A percentile compares a stretch with the other conserved stretches of the same genome.
These are phyloP conservation scores for Polyplosphaeria fusca DNA, from an alignment of 495 filamentous ascomycete genomes.

Conservation along the genomic window DNA sequence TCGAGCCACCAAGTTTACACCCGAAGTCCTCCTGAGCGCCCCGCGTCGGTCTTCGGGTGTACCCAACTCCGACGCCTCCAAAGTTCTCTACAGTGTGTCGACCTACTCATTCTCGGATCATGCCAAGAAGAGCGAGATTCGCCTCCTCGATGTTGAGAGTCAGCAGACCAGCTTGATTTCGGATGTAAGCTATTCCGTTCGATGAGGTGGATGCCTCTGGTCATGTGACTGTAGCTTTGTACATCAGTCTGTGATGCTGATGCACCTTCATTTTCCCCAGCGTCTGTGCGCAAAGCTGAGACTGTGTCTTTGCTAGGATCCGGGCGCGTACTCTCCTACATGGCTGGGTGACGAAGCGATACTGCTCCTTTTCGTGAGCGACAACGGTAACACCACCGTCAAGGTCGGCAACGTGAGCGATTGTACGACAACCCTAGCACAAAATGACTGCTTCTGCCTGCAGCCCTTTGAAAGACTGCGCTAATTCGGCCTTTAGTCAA, in stretches of 20 bases:
- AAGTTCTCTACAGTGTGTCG: constrained; percentile 68
- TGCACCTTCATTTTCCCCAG: too few relatives aligned
- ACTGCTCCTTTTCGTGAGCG: constrained; percentile 61
- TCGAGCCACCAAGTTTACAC: constrained; percentile 41
- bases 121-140: constrained; percentile 69
- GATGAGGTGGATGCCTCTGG: too few relatives aligned
- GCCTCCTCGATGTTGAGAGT: constrained; percentile 66
- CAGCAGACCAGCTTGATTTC: constrained; percentile 66
- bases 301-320: too few relatives aligned
- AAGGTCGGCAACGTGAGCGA: constrained; percentile 43
- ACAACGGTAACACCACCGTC: constrained; percentile 63
- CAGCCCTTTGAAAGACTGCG: too few relatives aligned
- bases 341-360: constrained; percentile 68
- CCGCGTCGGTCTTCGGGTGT: constrained; percentile 74
- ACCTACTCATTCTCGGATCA: constrained; percentile 83
- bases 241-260: too few relatives aligned
- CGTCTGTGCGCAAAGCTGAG: too few relatives aligned
- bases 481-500: too few relatives aligned
- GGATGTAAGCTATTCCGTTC: constrained; percentile 45
- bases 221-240: too few relatives aligned
- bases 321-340: constrained; percentile 63
- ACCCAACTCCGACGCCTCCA: constrained; percentile 68
- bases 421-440: too few relatives aligned
- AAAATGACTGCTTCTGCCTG: too few relatives aligned
- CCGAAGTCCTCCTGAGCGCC: constrained; percentile 71